Base-by-base conservation (phyloP, 768 basidiomycete species). In the Lactarius vividus region DNA sequence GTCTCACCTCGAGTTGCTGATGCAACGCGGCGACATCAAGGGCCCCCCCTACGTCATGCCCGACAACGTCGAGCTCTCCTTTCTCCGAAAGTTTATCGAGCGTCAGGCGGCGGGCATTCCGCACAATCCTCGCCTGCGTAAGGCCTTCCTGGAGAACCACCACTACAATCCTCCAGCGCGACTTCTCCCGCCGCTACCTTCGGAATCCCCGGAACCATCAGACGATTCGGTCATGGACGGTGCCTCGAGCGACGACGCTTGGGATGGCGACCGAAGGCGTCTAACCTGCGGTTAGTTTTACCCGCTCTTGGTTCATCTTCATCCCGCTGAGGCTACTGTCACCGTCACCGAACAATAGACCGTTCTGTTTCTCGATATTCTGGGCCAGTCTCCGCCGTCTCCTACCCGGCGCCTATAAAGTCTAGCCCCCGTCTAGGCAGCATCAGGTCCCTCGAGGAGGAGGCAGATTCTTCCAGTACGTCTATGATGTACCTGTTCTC, bases 11-110 rank as follows among this genome's bases (percentile, higher is more conserved):
- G 91, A 92, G 75, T 81, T 92, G 2, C 85, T 92, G 71, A 92
- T 92, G 88, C 91, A 92, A 74, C 91, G 92, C 73, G 89, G 89
- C 72, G 91, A 92, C 69, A 92, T 92, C 35, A 88, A 87, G 72
- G 90, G 91, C 20, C 91, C 91, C 3, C 89, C 91, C 28, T 92
- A 92, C 75, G 71, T 82, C 65, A 92, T 92, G 91, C 82, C 89
- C 11, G 91, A 92, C 72, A 85, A 89, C 70, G 75, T 90, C 73
- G 90, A 92, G 72, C 81, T 92, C 66, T 75, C 86, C 0, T 92
- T 92, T 77, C 83, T 92, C 54, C 85, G 89, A 68, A 90, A 88
- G 76, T 92, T 92, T 74, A 85, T 92, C 72, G 91, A 92, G 73
- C 82, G 91, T 62, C 90, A 92, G 73, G 82, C 85, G 8, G 80